Evolutionary conservation across 2,329 filamentous ascomycete genomes (phyloP).

Genomic region (Pyricularia grisea): DNA sequence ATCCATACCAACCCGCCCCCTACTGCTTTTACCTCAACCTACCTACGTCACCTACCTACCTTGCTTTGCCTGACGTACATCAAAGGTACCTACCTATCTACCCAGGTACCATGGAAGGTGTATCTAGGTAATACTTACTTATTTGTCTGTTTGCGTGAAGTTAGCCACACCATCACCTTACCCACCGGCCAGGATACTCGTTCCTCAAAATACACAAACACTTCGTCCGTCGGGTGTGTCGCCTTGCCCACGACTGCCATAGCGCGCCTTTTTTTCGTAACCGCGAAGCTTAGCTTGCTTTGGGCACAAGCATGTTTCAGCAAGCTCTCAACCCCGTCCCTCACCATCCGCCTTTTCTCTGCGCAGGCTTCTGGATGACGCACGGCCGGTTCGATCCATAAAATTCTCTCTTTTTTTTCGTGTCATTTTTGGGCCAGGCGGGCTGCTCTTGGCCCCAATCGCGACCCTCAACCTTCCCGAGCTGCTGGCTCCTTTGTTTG

Average conservation of each 20-base stretch:
- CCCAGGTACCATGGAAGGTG: too few relatives aligned
- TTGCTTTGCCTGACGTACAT: background rate
- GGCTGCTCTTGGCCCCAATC: background rate
- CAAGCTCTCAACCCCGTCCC: background rate
- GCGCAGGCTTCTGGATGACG: background rate
- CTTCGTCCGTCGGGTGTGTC: background rate
- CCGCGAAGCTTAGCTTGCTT: background rate
- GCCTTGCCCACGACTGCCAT: background rate
- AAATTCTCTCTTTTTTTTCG: background rate
- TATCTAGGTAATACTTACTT: too few relatives aligned
- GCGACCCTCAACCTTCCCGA: background rate
- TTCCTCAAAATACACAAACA: background rate
- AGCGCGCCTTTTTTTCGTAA: background rate
- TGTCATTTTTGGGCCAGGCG: background rate
- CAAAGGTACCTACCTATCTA: too few relatives aligned
- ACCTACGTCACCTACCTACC: background rate
- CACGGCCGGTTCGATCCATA: background rate
- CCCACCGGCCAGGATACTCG: background rate
- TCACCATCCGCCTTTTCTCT: background rate
- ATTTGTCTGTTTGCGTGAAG: background rate
- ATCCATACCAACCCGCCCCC: background rate
- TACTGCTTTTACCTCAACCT: background rate
- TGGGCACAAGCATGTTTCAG: background rate
- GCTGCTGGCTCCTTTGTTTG: background rate
- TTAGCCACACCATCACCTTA: background rate